Base-by-base conservation (phyloP, 176 grass and related monocot species). In the Saccharum officinarum region DNA sequence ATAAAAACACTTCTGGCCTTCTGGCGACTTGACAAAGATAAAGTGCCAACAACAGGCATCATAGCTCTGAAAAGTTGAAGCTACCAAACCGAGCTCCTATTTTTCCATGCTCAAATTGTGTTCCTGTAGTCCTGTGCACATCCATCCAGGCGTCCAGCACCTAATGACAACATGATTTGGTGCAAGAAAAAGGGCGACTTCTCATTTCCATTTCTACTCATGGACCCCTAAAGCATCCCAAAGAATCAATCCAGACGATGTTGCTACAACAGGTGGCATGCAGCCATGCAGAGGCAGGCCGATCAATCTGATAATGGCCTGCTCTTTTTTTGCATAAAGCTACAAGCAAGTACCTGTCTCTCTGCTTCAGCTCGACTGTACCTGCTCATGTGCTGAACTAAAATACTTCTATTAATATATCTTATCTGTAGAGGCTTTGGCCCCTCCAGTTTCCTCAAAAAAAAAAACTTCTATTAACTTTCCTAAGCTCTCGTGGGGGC, bases 191-290 rank as follows among this genome's bases (percentile, higher is more conserved):
- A 77, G 50, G 44, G 37, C 18, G 4, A 7, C 44, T 77, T 82
- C 50, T 41, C 49, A 12, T 68, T 63, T 69, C 67, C 42, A 73
- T 79, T 74, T 54, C 44, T 42, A 67, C 82, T 76, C 62, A 23
- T 28, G 63, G 77, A 69, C 31, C 15, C 70, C 39, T 41, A 46
- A 76, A 44, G 23, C 25, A 41, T 22, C 36, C 49, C 9, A 52
- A 67, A 60, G 36, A 79, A 80, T 40, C 50, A 70, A 61, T 23
- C 63, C 31, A 50, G 47, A 85, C 31, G 31, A 81, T 81, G 82
- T 25, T 71, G 33, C 72, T 63, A n/a, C 64, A 77, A 82, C 23
- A 77, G 42, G 23, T 77, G 79, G 65, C 72, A 77, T 69, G 37
- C 64, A 46, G 12, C 44, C 72, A 77, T 70, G 37, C 64, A 59